These are phyloP conservation scores for Microdochium nivale DNA, from an alignment of 2,329 filamentous ascomycete genomes.

Conservation along the genomic window DNA sequence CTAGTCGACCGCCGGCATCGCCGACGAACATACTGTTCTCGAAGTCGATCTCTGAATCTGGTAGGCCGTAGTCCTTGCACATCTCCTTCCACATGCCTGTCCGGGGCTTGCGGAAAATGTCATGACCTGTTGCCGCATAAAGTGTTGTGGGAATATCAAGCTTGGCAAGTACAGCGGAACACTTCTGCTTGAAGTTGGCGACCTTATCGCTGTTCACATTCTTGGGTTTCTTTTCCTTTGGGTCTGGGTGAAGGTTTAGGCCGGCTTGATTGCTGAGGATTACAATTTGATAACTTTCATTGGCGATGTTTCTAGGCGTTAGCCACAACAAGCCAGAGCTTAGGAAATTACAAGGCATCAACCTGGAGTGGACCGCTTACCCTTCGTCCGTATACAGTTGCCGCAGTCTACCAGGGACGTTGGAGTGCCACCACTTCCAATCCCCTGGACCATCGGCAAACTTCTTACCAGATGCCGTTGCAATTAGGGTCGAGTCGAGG, in stretches of 20 bases:
- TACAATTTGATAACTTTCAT: constrained; percentile 58
- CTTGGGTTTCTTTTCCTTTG: constrained; percentile 58
- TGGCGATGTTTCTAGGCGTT: constrained; percentile 1
- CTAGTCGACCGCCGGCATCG: constrained; percentile 63
- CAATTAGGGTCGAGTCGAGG: constrained; percentile 80
- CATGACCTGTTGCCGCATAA: constrained; percentile 79
- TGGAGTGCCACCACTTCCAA: constrained; percentile 89
- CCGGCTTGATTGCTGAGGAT: constrained; percentile 87
- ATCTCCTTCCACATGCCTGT: constrained; percentile 75
- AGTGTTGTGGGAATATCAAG: constrained; percentile 70
- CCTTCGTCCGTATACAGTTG: constrained; percentile 60
- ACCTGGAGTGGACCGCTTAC: constrained; percentile 25
- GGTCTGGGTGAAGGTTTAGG: constrained; percentile 63
- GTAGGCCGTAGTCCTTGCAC: constrained; percentile 49
- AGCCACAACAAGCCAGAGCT: not conserved
- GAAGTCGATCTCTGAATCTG: constrained; percentile 55
- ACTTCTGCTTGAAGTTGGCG: constrained; percentile 75
- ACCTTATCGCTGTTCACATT: constrained; percentile 50
- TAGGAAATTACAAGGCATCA: no score
- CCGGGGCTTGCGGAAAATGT: constrained; percentile 79
- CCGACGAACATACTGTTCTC: constrained; percentile 75
- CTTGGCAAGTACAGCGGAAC: constrained; percentile 56
- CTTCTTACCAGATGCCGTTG: constrained; percentile 69
- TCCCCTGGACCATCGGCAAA: constrained; percentile 64
- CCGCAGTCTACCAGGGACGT: constrained; percentile 59